A percentile compares a stretch with the other conserved stretches of the same genome.
Conservation (phyloP, 139 green algal genomes). For the Mesotaenium endlicherianum region DNA sequence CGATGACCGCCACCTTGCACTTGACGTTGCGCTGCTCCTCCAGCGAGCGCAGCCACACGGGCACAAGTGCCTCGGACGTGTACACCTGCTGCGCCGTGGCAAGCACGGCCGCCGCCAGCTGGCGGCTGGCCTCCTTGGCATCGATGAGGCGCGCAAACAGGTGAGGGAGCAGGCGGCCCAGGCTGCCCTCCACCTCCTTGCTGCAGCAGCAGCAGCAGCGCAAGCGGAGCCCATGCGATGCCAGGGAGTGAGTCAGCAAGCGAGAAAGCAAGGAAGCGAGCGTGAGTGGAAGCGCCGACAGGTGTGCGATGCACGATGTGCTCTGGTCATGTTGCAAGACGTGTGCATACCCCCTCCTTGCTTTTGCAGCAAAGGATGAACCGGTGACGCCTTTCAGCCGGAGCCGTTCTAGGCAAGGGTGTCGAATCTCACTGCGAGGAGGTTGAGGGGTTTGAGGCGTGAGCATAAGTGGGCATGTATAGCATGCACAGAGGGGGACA, state of each 20-base stretch:
- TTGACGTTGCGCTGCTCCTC: constrained; percentile 2
- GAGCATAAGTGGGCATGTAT: too few relatives aligned
- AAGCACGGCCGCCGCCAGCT: neutral
- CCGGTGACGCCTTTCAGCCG: too few relatives aligned
- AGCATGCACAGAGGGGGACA: too few relatives aligned
- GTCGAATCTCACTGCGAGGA: too few relatives aligned
- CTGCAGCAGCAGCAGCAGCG: neutral
- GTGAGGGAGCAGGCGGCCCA: neutral
- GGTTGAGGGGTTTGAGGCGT: too few relatives aligned
- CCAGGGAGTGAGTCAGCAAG: neutral
- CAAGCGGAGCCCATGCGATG: neutral
- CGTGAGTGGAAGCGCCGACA: too few relatives aligned
- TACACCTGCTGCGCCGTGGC: neutral
- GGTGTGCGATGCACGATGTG: too few relatives aligned
- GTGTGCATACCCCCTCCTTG: too few relatives aligned
- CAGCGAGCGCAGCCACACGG: neutral
- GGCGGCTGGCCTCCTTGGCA: neutral
- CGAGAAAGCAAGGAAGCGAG: neutral
- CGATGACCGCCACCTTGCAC: neutral
- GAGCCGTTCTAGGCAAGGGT: too few relatives aligned
- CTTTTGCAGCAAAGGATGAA: too few relatives aligned
- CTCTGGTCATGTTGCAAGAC: too few relatives aligned
- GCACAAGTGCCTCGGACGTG: neutral
- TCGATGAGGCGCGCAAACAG: neutral
- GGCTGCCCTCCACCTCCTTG: neutral